Conservation (phyloP, 2,329 filamentous ascomycete genomes). For the Gnomoniopsis smithogilvyi region DNA sequence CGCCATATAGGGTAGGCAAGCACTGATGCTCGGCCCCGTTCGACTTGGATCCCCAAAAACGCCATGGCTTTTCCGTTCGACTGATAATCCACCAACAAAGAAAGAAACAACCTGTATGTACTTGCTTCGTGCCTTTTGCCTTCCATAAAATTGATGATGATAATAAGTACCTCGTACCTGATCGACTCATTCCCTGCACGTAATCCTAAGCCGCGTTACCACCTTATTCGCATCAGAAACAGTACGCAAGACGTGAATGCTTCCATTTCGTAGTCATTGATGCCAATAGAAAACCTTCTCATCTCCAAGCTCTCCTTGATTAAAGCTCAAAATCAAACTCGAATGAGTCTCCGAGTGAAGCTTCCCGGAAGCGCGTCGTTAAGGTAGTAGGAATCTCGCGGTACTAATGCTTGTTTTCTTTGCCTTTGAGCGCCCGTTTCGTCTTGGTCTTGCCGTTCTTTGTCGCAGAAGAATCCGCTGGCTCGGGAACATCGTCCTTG, state of each 20-base stretch:
- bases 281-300: background rate
- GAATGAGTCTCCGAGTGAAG: slow-evolving; percentile 15
- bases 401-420: slow-evolving; percentile 18
- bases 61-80: no score
- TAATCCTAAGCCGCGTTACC: background rate
- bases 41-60: no score
- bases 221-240: background rate
- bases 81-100: no score
- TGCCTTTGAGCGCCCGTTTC: slow-evolving; percentile 12
- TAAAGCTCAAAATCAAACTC: slow-evolving; percentile 17
- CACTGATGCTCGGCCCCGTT: no score
- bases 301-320: background rate
- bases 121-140: background rate
- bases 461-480: slow-evolving; percentile 21
- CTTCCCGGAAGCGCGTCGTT: slow-evolving; percentile 8
- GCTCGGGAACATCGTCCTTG: slow-evolving; percentile 31
- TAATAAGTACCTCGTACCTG: background rate
- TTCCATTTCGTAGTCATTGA: background rate
- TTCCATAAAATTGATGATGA: background rate
- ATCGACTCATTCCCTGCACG: background rate
- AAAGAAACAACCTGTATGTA: background rate
- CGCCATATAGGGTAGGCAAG: no score
- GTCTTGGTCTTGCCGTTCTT: slow-evolving; percentile 10
- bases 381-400: slow-evolving; percentile 10
- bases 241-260: background rate